phyloP scores from a whole-genome alignment of 1,284 basidiomycete species.

The Cronartium quercuum region DNA sequence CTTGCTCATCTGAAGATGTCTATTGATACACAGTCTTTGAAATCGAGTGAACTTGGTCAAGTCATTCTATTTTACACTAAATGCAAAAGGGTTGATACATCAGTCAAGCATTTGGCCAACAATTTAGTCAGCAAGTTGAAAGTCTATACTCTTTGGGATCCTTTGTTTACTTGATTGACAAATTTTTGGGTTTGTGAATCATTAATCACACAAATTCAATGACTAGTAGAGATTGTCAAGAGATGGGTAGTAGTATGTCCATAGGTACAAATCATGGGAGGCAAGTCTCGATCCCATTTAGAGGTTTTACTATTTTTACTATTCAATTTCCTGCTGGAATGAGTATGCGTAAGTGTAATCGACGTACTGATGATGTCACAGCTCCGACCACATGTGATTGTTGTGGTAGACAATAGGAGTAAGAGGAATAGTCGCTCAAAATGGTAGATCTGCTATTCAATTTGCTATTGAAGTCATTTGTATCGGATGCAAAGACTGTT shows the following conservation, averaged over 20 bases:
- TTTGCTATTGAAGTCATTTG: conserved; percentile 38
- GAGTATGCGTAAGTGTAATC: conserved; percentile 32
- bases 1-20: conserved; percentile 58
- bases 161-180: no score
- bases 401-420: conserved; percentile 29
- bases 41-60: conserved; percentile 84
- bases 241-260: no score
- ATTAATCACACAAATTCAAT: no score
- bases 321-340: not conserved
- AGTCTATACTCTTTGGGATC: no score
- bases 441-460: conserved; percentile 36
- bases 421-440: conserved; percentile 27
- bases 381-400: conserved; percentile 36
- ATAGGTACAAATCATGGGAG: not conserved
- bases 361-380: conserved; percentile 34
- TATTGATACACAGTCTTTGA: conserved; percentile 83
- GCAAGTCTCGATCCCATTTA: not conserved
- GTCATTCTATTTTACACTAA: conserved; percentile 94
- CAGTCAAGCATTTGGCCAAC: conserved; percentile 72
- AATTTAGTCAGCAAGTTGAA: conserved; percentile 73
- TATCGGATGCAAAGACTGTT: conserved; percentile 18
- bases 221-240: no score
- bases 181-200: no score
- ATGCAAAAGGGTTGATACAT: conserved; percentile 75
- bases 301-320: no score